These are phyloP conservation scores for Thermothelomyces thermophilus DNA, from an alignment of 2,329 filamentous ascomycete genomes.

Conservation along the genomic window DNA sequence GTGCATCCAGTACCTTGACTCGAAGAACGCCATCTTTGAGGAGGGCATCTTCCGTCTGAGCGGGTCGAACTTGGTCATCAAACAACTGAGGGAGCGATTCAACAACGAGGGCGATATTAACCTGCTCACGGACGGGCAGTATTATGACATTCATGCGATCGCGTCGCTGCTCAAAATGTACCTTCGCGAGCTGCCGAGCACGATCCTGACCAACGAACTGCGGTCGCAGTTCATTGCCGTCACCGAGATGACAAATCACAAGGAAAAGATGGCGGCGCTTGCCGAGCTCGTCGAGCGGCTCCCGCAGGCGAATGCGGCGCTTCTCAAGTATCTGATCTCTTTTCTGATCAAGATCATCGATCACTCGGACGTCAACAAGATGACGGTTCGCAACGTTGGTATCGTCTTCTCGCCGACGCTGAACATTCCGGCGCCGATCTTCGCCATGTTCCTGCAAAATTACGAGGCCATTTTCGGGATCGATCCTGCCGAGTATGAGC, in stretches of 20 bases:
- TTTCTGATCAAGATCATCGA: constrained; percentile 92
- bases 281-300: constrained; percentile 73
- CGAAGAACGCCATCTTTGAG: constrained; percentile 72
- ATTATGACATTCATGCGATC: constrained; percentile 93
- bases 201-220: constrained; percentile 83
- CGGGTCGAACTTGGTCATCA: constrained; percentile 94
- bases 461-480: constrained; percentile 79
- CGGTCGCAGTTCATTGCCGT: constrained; percentile 83
- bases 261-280: constrained; percentile 70
- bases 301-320: constrained; percentile 70
- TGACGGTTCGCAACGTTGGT: constrained; percentile 95
- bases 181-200: constrained; percentile 82
- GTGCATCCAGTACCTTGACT: constrained; percentile 85
- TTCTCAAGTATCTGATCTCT: constrained; percentile 77
- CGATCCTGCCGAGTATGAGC: constrained; percentile 57
- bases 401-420: constrained; percentile 97
- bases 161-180: constrained; percentile 93
- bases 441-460: constrained; percentile 88
- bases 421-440: constrained; percentile 91
- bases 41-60: constrained; percentile 96
- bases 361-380: constrained; percentile 87
- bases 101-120: constrained; percentile 90
- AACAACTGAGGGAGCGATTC: constrained; percentile 83
- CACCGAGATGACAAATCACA: constrained; percentile 67
- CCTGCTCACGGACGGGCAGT: constrained; percentile 71